These are phyloP conservation scores for Pneumocystis jirovecii DNA, from an alignment of 1,139 yeast genomes.

Conservation along the genomic window DNA sequence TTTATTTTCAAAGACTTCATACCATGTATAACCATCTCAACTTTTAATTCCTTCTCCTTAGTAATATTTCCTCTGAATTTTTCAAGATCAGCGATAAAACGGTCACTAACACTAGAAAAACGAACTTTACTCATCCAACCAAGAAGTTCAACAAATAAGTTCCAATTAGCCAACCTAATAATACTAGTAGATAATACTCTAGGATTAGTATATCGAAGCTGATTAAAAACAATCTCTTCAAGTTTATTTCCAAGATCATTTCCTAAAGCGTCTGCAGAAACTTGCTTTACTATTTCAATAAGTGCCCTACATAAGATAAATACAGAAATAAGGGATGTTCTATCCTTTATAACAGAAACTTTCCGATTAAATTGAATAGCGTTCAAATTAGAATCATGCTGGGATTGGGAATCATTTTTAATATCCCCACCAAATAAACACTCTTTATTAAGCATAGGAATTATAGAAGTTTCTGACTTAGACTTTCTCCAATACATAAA, in stretches of 20 bases:
- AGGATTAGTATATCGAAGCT: slow-evolving; percentile 78
- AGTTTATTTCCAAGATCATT: slow-evolving; percentile 69
- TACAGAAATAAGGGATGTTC: slow-evolving; percentile 74
- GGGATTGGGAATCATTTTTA: slow-evolving; percentile 16
- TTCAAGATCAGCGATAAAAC: slow-evolving; percentile 86
- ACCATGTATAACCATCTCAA: slow-evolving; percentile 69
- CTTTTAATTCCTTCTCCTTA: slow-evolving; percentile 52
- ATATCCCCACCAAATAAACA: slow-evolving; percentile 25
- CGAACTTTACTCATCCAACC: slow-evolving; percentile 82
- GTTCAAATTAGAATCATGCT: not conserved
- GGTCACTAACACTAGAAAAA: slow-evolving; percentile 75
- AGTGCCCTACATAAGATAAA: slow-evolving; percentile 85
- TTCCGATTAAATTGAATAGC: not conserved
- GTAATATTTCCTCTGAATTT: slow-evolving; percentile 33
- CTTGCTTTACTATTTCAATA: slow-evolving; percentile 82
- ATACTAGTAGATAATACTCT: slow-evolving; percentile 45
- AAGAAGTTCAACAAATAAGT: slow-evolving; percentile 69
- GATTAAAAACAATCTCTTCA: slow-evolving; percentile 88
- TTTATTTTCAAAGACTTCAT: slow-evolving; percentile 71
- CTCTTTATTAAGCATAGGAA: slow-evolving; percentile 44
- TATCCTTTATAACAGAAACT: slow-evolving; percentile 55
- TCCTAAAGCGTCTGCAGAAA: slow-evolving; percentile 56
- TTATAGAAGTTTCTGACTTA: slow-evolving; percentile 67
- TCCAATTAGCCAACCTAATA: slow-evolving; percentile 86
- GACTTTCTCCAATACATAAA: slow-evolving; percentile 97